Conservation (phyloP, 129 eudicot species). For the Chrysanthemum makinoi region DNA sequence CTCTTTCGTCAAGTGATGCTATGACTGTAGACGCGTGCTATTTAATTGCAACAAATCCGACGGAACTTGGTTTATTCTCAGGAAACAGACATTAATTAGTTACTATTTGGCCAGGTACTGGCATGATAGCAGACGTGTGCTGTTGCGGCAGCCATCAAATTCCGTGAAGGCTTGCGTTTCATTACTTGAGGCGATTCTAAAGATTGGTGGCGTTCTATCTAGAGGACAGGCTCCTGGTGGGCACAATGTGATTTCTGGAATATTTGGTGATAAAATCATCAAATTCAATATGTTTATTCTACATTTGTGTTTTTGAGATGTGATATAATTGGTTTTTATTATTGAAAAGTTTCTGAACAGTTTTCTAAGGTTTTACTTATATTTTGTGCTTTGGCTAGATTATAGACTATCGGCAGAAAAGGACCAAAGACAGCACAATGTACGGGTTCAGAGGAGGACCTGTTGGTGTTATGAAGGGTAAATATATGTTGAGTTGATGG, state of each 20-base stretch:
- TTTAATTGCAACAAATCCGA: no score
- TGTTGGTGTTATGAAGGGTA: slow-evolving; percentile 84
- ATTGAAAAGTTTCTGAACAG: background rate
- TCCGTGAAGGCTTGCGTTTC: slow-evolving; percentile 46
- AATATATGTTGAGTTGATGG: slow-evolving; percentile 65
- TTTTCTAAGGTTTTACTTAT: background rate
- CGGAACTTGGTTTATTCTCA: no score
- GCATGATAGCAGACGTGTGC: no score
- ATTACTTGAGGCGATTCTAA: slow-evolving; percentile 36
- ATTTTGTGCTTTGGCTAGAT: slow-evolving; percentile 14
- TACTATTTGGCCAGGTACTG: no score
- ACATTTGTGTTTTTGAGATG: background rate
- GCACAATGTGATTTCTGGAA: slow-evolving; percentile 91
- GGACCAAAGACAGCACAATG: slow-evolving; percentile 67
- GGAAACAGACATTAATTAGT: no score
- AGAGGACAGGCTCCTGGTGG: slow-evolving; percentile 95
- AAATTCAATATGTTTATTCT: slow-evolving; percentile 4
- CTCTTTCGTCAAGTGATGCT: no score
- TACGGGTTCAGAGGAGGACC: slow-evolving; percentile 96
- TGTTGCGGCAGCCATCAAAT: slow-evolving; percentile 82
- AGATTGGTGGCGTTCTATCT: slow-evolving; percentile 83
- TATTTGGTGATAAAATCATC: slow-evolving; percentile 53
- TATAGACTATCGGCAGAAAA: slow-evolving; percentile 74
- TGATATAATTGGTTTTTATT: background rate
- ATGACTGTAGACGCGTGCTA: no score